These are phyloP conservation scores for Ustilago sp. DNA, from an alignment of 1,284 basidiomycete species.

Conservation along the genomic window DNA sequence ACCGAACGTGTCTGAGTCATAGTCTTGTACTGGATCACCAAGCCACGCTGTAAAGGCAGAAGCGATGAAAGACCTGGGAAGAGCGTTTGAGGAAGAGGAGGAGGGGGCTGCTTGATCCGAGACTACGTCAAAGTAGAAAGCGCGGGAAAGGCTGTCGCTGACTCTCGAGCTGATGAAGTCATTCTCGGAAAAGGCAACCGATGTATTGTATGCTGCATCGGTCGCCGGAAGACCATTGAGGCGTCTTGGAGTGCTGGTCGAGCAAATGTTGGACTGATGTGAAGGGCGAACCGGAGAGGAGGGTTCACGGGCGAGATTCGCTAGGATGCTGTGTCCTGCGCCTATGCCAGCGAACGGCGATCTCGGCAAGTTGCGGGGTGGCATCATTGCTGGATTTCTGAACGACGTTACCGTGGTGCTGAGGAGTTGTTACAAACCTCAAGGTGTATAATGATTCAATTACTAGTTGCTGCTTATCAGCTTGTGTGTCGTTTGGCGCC, in stretches of 20 bases:
- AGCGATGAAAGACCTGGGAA: conserved; percentile 11
- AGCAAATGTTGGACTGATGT: conserved; percentile 5
- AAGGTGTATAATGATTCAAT: neutral
- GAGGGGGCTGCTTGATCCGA: conserved; percentile 34
- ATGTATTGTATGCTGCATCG: conserved; percentile 3
- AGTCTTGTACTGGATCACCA: conserved; percentile 54
- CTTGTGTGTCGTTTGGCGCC: neutral
- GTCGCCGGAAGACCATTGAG: conserved; percentile 15
- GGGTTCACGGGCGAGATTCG: conserved; percentile 20
- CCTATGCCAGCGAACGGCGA: conserved; percentile 47
- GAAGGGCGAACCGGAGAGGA: conserved; percentile 17
- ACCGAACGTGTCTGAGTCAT: conserved; percentile 22
- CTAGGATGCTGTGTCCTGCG: conserved; percentile 30
- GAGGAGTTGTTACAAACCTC: too few relatives aligned
- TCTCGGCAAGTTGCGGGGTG: conserved; percentile 28
- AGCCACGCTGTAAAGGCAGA: conserved; percentile 51
- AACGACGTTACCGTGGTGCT: neutral
- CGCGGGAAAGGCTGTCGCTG: conserved; percentile 46
- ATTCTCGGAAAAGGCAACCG: conserved; percentile 13
- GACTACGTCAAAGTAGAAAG: conserved; percentile 56
- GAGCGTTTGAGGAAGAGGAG: conserved; percentile 14
- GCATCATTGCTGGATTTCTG: conserved; percentile 9
- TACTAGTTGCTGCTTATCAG: neutral
- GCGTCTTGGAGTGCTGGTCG: conserved; percentile 13
- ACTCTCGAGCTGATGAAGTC: conserved; percentile 36